Evolutionary conservation across 768 basidiomycete genomes (phyloP).

Genomic region (Suillus subaureus): DNA sequence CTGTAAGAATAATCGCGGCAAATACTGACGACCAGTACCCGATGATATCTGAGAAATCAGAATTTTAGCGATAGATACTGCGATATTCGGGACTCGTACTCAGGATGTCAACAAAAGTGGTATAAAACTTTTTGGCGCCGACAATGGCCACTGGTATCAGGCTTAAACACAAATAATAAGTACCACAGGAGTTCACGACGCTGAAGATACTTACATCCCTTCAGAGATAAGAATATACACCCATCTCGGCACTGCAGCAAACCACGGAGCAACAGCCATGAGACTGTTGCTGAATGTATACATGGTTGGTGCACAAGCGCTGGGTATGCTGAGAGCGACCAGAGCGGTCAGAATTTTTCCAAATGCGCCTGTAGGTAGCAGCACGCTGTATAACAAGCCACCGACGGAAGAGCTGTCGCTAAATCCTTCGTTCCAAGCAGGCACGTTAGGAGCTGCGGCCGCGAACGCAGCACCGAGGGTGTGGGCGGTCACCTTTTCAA

Average conservation of each 20-base stretch:
- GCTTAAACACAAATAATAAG: constrained; percentile 22
- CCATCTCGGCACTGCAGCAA: constrained; percentile 45
- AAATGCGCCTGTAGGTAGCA: constrained; percentile 44
- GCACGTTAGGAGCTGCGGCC: constrained; percentile 40
- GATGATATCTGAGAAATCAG: constrained; percentile 35
- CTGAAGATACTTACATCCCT: constrained; percentile 38
- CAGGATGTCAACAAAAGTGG: constrained; percentile 45
- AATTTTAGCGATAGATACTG: not conserved
- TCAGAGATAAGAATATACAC: constrained; percentile 48
- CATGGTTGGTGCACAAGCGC: constrained; percentile 61
- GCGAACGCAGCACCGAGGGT: constrained; percentile 49
- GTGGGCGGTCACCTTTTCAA: constrained; percentile 39
- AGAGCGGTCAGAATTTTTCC: constrained; percentile 51
- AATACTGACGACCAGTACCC: constrained; percentile 47
- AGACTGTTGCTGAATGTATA: constrained; percentile 54
- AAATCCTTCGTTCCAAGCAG: constrained; percentile 43
- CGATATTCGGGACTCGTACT: constrained; percentile 24
- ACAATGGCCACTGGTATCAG: constrained; percentile 50
- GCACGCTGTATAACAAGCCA: constrained; percentile 43
- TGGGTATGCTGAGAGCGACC: constrained; percentile 54
- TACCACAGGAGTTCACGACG: not conserved
- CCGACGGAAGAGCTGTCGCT: constrained; percentile 45
- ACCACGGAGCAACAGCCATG: constrained; percentile 39
- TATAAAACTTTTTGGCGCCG: constrained; percentile 47
- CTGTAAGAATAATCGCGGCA: constrained; percentile 41